These are phyloP conservation scores for Clarireedia sp. DNA, from an alignment of 2,329 filamentous ascomycete species.

Conservation along the genomic window DNA sequence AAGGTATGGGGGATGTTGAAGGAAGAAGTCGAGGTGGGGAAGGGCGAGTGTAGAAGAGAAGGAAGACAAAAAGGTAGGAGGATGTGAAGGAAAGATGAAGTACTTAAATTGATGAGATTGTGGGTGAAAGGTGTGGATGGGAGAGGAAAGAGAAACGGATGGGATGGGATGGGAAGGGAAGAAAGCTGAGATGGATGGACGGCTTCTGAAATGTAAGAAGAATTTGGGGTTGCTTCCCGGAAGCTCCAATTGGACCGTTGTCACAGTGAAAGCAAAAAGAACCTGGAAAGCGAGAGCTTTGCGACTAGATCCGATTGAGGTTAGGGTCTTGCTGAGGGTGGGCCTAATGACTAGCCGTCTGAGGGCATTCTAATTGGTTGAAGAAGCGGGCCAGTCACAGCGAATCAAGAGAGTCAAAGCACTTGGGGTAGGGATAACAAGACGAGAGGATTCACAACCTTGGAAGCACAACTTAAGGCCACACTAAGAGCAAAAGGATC, in stretches of 20 bases:
- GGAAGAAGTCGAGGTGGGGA: conserved; percentile 2
- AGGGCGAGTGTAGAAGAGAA: background rate
- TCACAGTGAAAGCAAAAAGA: conserved; percentile 2
- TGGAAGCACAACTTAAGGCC: too few species aligned
- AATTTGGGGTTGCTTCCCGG: conserved; percentile 11
- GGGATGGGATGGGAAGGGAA: background rate
- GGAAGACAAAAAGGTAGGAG: conserved; percentile 4
- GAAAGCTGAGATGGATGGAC: background rate
- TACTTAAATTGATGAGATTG: conserved; percentile 15
- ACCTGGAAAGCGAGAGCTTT: background rate
- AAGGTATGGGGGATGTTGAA: background rate
- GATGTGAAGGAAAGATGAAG: conserved; percentile 6
- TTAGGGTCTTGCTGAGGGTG: background rate
- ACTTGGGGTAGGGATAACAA: background rate
- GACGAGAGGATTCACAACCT: too few species aligned
- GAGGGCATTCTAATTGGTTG: background rate
- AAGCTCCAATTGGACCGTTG: conserved; percentile 12
- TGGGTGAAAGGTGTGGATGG: conserved; percentile 6
- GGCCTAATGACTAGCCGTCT: background rate
- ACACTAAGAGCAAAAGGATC: too few species aligned
- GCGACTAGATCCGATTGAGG: conserved; percentile 1
- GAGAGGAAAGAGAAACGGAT: conserved; percentile 10
- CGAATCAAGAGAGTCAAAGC: background rate
- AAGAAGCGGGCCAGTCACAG: background rate
- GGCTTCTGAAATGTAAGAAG: background rate